Evolutionary conservation across 2,329 filamentous ascomycete species (phyloP).

Genomic region (Cladosporium sp.): DNA sequence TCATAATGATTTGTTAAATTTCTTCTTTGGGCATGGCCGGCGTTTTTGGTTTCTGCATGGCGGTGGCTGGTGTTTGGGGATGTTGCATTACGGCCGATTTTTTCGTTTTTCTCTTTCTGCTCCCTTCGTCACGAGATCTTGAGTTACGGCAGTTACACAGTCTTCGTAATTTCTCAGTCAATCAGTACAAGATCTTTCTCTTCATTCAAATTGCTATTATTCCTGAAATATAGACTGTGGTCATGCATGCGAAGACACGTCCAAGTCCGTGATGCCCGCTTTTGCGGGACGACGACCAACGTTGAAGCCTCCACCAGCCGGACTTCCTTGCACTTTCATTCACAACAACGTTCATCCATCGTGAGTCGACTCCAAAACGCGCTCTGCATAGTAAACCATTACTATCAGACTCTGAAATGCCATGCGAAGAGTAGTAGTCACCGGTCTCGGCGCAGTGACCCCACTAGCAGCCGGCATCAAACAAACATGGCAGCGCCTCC

Average conservation of each 20-base stretch:
- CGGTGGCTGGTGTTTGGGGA: neutral
- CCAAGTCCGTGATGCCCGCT: too few species aligned
- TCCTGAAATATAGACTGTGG: too few species aligned
- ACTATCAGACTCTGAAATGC: slow-evolving; percentile 26
- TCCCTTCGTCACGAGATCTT: neutral
- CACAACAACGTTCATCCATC: neutral
- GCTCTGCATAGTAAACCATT: slow-evolving; percentile 6
- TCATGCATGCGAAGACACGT: too few species aligned
- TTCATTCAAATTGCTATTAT: too few species aligned
- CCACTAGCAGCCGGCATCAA: slow-evolving; percentile 45
- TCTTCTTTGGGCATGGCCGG: neutral
- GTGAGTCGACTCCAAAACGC: neutral
- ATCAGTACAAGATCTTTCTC: neutral
- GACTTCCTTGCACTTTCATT: neutral
- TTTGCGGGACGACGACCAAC: too few species aligned
- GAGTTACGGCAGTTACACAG: slow-evolving; percentile 9
- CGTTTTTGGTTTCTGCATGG: slow-evolving; percentile 5
- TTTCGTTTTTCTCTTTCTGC: slow-evolving; percentile 3
- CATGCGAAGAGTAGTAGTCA: slow-evolving; percentile 50
- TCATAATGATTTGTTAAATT: slow-evolving; percentile 1
- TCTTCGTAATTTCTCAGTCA: neutral
- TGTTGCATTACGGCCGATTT: neutral
- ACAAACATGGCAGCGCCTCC: slow-evolving; percentile 73
- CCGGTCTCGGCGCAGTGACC: slow-evolving; percentile 47
- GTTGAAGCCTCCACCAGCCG: neutral